phyloP scores from a whole-genome alignment of 2,329 filamentous ascomycete species.

The Lasiodiplodia sp. region DNA sequence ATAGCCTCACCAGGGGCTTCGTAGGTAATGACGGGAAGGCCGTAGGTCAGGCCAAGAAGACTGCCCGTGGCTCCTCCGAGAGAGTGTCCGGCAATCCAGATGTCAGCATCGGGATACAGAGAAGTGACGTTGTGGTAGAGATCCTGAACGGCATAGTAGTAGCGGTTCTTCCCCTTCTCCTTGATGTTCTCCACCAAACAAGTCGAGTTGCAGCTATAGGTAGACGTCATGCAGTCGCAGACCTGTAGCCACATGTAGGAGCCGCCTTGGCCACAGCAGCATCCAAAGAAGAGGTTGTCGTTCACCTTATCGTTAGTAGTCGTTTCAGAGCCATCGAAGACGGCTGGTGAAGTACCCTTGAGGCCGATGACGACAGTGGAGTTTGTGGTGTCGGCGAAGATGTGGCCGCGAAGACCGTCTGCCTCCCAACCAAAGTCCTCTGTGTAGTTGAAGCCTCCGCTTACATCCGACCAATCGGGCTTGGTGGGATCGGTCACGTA shows the following conservation, averaged over 20 bases:
- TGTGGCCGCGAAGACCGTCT: conserved; percentile 89
- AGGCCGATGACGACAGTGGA: conserved; percentile 88
- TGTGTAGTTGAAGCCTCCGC: conserved; percentile 81
- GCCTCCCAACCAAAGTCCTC: conserved; percentile 91
- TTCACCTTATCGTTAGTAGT: conserved; percentile 98
- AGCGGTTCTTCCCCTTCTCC: conserved; percentile 83
- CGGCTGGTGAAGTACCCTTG: conserved; percentile 84
- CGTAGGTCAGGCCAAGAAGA: conserved; percentile 90
- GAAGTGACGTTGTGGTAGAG: conserved; percentile 92
- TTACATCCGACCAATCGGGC: conserved; percentile 76
- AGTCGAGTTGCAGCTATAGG: conserved; percentile 91
- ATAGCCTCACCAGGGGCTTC: conserved; percentile 92
- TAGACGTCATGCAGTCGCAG: conserved; percentile 87
- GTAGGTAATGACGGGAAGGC: conserved; percentile 88
- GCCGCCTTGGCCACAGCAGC: conserved; percentile 93
- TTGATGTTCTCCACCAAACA: conserved; percentile 79
- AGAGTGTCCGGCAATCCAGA: conserved; percentile 94
- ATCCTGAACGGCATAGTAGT: conserved; percentile 88
- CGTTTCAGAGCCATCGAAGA: conserved; percentile 96
- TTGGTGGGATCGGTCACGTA: conserved; percentile 78
- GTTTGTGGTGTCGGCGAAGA: conserved; percentile 87
- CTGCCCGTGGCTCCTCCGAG: conserved; percentile 88
- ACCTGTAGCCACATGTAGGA: conserved; percentile 90
- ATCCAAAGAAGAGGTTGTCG: conserved; percentile 97
- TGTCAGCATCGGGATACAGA: conserved; percentile 80